Base-by-base conservation (phyloP, 768 basidiomycete genomes). In the Amanita muscaria region DNA sequence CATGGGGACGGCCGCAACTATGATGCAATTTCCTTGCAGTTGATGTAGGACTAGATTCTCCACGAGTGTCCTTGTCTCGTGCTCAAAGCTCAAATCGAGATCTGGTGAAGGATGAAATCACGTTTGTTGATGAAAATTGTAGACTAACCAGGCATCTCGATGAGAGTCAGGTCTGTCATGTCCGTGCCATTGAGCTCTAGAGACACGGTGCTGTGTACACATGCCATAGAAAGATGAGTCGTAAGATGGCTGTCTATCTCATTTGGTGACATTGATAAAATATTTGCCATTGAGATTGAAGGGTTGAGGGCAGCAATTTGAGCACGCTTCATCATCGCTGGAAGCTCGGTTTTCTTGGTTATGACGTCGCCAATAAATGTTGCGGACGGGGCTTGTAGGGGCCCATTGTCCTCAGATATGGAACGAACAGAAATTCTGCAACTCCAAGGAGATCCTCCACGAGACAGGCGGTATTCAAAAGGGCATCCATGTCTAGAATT, bases 11-110 rank as follows among this genome's bases (percentile, higher is more conserved):
- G 27, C 27, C 12, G 27, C 27, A 6, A 29, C 7, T 6, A 29
- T 12, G 6, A 29, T 6, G 12, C 27, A 29, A 43, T 76, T 76
- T 8, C 70, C 71, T 34, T 58, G 49, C 45, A 79, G 76, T 48
- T 76, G 65, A 2, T 65, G 63, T n/a, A 59, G 56, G 7, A 76
- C 75, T 48, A 80, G 61, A 15, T 66, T 59, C 42, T 72, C 68
- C 4, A 79, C 70, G 3, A 78, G 59, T 15, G 69, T 53, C 3
- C 70, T 64, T 3, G 64, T 49, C 0, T 71, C 58, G 1, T 65
- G 60, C 11, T 70, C 67, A 29, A 29, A 29, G 27, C 27, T 29
- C 7, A 29, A 29, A 12, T 29, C 27, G 12, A 29, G 27, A 6
- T 30, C 15, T 24, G 10, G 37, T 14, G 34, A 10, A 23, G 27